phyloP scores from a whole-genome alignment of 1,284 basidiomycete genomes.

The Tremellales sp. region DNA sequence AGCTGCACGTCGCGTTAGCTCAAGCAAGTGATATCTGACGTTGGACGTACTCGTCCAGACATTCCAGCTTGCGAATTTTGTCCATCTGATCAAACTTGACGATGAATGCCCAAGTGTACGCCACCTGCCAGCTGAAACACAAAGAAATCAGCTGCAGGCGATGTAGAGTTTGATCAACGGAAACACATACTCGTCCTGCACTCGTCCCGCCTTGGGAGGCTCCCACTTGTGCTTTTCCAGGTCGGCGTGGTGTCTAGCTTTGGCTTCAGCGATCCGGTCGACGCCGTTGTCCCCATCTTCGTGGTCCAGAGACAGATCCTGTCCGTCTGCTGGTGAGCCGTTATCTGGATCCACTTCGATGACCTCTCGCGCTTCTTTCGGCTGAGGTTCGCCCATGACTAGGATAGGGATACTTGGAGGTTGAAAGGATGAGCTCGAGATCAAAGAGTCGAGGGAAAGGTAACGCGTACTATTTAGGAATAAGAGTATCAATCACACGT shows the following conservation, averaged over 20 bases:
- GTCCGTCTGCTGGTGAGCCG: too few relatives aligned
- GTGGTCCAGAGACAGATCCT: too few relatives aligned
- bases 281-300: conserved; percentile 8
- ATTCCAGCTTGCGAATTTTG: conserved; percentile 32
- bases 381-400: too few relatives aligned
- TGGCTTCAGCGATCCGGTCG: conserved; percentile 17
- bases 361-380: too few relatives aligned
- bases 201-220: conserved; percentile 15
- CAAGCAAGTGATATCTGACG: background rate
- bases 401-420: too few relatives aligned
- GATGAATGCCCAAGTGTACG: conserved; percentile 45
- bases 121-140: conserved; percentile 41
- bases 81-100: conserved; percentile 36
- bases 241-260: conserved; percentile 29
- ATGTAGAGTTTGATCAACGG: background rate
- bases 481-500: too few relatives aligned
- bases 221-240: conserved; percentile 26
- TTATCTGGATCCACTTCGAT: too few relatives aligned
- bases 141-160: background rate
- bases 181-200: conserved; percentile 40
- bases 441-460: too few relatives aligned
- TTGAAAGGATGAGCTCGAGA: too few relatives aligned
- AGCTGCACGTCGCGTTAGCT: conserved; percentile 26
- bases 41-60: conserved; percentile 38
- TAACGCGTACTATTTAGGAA: too few relatives aligned